Percentiles rank a stretch among this genome's conserved stretches.
Conservation (phyloP, 495 filamentous ascomycete genomes). For the Penicillium silybi region DNA sequence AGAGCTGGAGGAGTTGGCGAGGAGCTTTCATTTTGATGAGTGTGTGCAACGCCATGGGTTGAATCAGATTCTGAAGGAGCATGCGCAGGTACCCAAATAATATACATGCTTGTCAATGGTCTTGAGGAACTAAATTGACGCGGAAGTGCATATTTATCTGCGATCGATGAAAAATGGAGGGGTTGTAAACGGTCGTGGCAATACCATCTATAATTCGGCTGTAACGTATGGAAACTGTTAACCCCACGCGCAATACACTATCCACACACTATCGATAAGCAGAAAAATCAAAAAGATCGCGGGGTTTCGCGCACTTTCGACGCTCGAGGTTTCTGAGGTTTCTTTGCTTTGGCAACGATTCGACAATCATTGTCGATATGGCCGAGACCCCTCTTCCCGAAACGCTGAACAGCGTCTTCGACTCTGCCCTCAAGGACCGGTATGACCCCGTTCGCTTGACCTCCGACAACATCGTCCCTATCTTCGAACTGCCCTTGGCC, state of each 20-base stretch:
- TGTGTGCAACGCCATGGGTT: constrained; percentile 53
- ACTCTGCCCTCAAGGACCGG: constrained; percentile 26
- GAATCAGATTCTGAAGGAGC: constrained; percentile 49
- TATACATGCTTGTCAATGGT: not conserved
- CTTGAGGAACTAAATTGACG: not conserved
- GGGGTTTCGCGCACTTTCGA: constrained; percentile 24
- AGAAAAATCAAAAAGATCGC: constrained; percentile 31
- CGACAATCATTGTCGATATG: constrained; percentile 20
- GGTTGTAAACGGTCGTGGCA: constrained; percentile 8
- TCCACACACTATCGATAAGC: constrained; percentile 31
- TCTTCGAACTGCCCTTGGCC: constrained; percentile 38
- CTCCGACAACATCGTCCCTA: constrained; percentile 31
- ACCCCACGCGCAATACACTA: constrained; percentile 14
- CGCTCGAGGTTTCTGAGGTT: constrained; percentile 6
- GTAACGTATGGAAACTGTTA: not conserved
- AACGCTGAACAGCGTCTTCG: constrained; percentile 34
- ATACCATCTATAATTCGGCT: constrained; percentile 1
- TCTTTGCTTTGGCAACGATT: not conserved
- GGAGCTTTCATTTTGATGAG: constrained; percentile 53
- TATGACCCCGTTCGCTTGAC: constrained; percentile 38
- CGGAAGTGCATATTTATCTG: not conserved
- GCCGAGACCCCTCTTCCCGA: constrained; percentile 26
- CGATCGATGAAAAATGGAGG: not conserved
- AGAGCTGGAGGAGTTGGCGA: constrained; percentile 54
- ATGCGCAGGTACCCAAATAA: constrained; percentile 22